These are phyloP conservation scores for Bassia scoparia DNA, from an alignment of 148 eudicot species.

Conservation along the genomic window DNA sequence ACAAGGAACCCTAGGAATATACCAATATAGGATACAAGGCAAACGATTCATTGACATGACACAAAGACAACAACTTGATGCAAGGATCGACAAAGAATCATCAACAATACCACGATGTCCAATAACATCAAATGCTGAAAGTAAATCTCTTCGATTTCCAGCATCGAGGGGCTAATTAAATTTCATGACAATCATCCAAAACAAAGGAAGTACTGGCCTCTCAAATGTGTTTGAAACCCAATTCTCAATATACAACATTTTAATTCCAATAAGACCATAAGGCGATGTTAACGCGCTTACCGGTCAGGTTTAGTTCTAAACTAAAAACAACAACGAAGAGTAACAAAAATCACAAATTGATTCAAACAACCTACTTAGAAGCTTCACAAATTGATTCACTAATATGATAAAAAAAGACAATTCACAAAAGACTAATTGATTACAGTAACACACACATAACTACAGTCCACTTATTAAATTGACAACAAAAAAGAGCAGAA, in stretches of 20 bases:
- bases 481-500: not conserved
- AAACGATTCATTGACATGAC: not conserved
- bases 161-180: too few species aligned
- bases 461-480: not conserved
- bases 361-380: too few species aligned
- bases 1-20: too few species aligned
- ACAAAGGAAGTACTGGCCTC: not conserved
- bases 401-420: not conserved
- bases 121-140: not conserved
- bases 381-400: not conserved
- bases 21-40: not conserved
- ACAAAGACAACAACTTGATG: not conserved
- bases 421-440: too few species aligned
- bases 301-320: too few species aligned
- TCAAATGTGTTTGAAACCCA: not conserved
- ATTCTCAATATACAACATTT: not conserved
- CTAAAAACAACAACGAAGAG: not conserved
- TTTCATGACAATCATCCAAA: not conserved
- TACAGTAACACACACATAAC: not conserved
- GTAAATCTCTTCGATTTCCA: not conserved
- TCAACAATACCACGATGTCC: not conserved
- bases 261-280: too few species aligned
- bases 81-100: not conserved
- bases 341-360: not conserved
- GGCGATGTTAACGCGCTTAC: too few species aligned